Evolutionary conservation across 2,329 filamentous ascomycete genomes (phyloP).

Genomic region (Tolypocladium sp.): DNA sequence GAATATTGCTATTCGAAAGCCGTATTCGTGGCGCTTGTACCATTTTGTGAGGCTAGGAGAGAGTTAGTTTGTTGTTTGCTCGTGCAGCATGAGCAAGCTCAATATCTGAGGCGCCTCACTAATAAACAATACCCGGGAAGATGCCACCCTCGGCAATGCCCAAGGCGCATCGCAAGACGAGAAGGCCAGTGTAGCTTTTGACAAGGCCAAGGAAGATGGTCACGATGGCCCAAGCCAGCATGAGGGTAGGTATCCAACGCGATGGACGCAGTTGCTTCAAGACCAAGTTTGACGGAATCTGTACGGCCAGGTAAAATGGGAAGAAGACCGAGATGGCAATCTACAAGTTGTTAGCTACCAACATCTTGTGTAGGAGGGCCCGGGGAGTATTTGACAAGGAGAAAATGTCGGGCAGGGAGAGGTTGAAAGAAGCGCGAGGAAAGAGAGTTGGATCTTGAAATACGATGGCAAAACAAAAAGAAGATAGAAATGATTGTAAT

Average conservation of each 20-base stretch:
- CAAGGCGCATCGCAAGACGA: slow-evolving; percentile 36
- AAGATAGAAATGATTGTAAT: not conserved
- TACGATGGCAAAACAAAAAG: no score
- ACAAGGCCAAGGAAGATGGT: slow-evolving; percentile 44
- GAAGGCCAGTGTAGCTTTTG: slow-evolving; percentile 37
- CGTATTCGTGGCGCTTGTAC: slow-evolving; percentile 52
- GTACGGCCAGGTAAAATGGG: slow-evolving; percentile 41
- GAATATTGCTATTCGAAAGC: slow-evolving; percentile 53
- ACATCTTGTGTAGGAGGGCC: not conserved
- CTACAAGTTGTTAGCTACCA: slow-evolving; percentile 9
- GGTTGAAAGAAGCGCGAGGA: no score
- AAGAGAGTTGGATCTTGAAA: no score
- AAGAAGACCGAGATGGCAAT: slow-evolving; percentile 42
- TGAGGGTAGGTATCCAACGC: slow-evolving; percentile 42
- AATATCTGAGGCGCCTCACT: slow-evolving; percentile 17
- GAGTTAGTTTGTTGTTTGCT: not conserved
- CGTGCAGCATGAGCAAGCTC: no score
- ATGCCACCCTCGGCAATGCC: slow-evolving; percentile 46
- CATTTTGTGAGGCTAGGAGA: slow-evolving; percentile 39
- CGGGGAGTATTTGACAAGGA: no score
- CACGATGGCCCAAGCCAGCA: slow-evolving; percentile 40
- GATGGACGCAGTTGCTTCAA: slow-evolving; percentile 44
- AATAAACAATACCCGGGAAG: slow-evolving; percentile 54
- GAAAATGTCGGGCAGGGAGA: no score
- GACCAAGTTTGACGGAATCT: slow-evolving; percentile 48